Conservation (phyloP, 805 yeast genomes). For the Grigorovia jiainica region DNA sequence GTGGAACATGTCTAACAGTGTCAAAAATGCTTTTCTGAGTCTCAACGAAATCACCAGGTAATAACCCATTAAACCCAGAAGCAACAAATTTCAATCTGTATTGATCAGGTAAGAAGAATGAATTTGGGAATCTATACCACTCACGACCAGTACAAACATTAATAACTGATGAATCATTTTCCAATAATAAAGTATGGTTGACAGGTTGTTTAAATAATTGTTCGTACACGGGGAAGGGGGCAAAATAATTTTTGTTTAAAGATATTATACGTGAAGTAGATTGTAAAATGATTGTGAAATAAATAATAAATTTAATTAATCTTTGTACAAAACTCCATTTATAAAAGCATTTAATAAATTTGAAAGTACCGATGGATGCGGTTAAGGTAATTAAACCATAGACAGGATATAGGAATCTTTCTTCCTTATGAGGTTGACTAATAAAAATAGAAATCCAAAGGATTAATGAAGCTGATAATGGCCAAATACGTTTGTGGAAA, state of each 20-base stretch:
- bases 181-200: neutral
- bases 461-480: slow-evolving; percentile 40
- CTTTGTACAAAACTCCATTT: slow-evolving; percentile 5
- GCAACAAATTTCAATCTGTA: slow-evolving; percentile 57
- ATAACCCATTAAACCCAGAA: slow-evolving; percentile 75
- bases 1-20: slow-evolving; percentile 42
- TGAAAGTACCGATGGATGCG: slow-evolving; percentile 43
- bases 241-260: slow-evolving; percentile 55
- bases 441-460: slow-evolving; percentile 63
- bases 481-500: slow-evolving; percentile 20
- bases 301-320: slow-evolving; percentile 12
- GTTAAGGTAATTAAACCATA: slow-evolving; percentile 60
- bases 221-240: slow-evolving; percentile 58
- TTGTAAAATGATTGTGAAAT: slow-evolving; percentile 11
- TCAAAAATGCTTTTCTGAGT: slow-evolving; percentile 17
- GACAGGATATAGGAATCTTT: slow-evolving; percentile 75
- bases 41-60: slow-evolving; percentile 81
- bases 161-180: slow-evolving; percentile 13
- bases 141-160: slow-evolving; percentile 88
- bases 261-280: slow-evolving; percentile 50
- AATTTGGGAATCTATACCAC: slow-evolving; percentile 89
- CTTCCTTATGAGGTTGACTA: slow-evolving; percentile 86
- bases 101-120: slow-evolving; percentile 64
- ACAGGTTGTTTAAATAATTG: slow-evolving; percentile 20
- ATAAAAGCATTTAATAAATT: slow-evolving; percentile 9